Evolutionary conservation across 208 protist genomes (phyloP), one percentile per base, ranked within the genome.

Genomic region (Leishmania turanica): DNA sequence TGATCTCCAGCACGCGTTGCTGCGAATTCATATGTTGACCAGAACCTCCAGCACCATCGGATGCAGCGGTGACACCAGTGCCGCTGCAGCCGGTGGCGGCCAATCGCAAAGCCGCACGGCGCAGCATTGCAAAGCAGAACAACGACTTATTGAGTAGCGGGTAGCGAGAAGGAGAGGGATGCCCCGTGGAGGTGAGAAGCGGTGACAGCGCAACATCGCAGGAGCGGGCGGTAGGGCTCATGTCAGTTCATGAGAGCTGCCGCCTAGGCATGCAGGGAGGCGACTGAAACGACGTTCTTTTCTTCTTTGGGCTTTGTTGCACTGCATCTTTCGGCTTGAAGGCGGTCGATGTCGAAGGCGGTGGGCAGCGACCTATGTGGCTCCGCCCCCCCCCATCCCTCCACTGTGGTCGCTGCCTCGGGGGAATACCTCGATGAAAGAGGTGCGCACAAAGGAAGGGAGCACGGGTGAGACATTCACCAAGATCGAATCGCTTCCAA

Each of bases 1-100:
- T 82, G 81, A 98, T 96, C 34, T 96, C 86, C 15, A 98, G 85
- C 27, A 96, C 91, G 62, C 92, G 81, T 82, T 96, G 92, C 82
- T 96, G 92, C n/a, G 89, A 85, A 83, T 96, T 95, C 80, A 92
- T 94, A 47, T 89, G 78, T 13, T 84, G 78, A 17, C 81, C 85
- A 2, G 74, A 72, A 0, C 77, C 71, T 15, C 56, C 54, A 62
- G 54, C 37, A 1, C 76, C 62, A 73, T 40, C 47, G 0, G 70
- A 42, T 5, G 60, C 76, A 21, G 58, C 56, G 19, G 71, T 6
- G 58, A 27, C 60, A 27, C 54, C 75, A 54, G 69, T 9, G 8
- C 76, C 76, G 31, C 27, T 31, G 64, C 47, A 19, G 11, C 64
- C 11, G 49, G 60, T 45, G 19, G 76, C n/a, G 8, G 31, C n/a